Percentiles rank a stretch among this genome's conserved stretches.
Conservation (phyloP, 1,139 yeast genomes). For the Yamadazyma oceani region DNA sequence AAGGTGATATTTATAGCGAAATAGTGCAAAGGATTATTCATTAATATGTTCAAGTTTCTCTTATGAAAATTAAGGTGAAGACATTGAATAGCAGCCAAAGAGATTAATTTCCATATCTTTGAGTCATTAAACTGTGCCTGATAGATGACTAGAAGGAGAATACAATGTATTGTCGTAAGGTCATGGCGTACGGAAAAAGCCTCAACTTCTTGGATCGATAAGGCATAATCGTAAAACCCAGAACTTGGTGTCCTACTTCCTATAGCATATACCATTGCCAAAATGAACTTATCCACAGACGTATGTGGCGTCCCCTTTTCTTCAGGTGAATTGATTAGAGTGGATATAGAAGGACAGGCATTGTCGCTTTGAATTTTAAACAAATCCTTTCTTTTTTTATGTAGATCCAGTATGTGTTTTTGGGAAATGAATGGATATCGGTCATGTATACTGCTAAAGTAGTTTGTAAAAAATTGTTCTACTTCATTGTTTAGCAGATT, state of each 20-base stretch:
- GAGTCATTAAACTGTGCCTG: not conserved
- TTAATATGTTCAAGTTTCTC: conserved; percentile 1
- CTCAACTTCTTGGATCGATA: not conserved
- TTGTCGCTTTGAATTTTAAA: not conserved
- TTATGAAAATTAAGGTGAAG: conserved; percentile 1
- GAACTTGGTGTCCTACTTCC: conserved; percentile 1
- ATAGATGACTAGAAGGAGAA: not conserved
- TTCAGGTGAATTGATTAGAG: conserved; percentile 1
- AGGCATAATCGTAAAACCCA: not conserved
- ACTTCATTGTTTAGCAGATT: not conserved
- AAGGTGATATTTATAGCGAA: not conserved
- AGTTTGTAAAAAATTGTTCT: not conserved
- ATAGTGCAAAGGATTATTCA: conserved; percentile 1
- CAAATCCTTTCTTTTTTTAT: not conserved
- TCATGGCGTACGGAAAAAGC: not conserved
- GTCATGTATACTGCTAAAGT: conserved; percentile 1
- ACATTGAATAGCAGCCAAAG: conserved; percentile 1
- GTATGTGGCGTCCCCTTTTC: not conserved
- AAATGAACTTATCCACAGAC: conserved; percentile 1
- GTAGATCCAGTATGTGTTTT: not conserved
- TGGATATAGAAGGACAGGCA: not conserved
- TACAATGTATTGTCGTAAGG: not conserved
- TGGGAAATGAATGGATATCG: not conserved
- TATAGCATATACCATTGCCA: conserved; percentile 1
- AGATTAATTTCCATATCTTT: conserved; percentile 1